These are phyloP conservation scores for Pachyrhizus erosus DNA, from an alignment of 306 rosid genomes.

Conservation along the genomic window DNA sequence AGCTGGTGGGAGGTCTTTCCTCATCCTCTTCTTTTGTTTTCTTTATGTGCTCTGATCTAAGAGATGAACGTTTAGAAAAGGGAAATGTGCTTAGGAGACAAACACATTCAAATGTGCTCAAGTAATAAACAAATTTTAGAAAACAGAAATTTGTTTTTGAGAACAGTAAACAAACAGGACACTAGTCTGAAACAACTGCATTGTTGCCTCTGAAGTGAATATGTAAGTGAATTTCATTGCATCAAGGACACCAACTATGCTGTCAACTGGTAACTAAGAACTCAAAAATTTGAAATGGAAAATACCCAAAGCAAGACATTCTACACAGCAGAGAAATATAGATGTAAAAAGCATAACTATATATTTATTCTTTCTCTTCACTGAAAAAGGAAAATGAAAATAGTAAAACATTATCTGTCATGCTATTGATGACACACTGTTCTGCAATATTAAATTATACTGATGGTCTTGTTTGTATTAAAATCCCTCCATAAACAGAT, in stretches of 20 bases:
- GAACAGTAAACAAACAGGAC: neutral
- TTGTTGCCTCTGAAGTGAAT: neutral
- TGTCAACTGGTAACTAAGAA: neutral
- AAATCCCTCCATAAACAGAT: neutral
- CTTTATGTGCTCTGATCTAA: neutral
- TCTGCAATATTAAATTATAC: conserved; percentile 11
- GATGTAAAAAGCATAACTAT: conserved; percentile 3
- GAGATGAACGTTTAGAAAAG: neutral
- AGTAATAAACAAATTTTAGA: too few relatives aligned
- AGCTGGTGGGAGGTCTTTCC: neutral
- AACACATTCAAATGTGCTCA: neutral
- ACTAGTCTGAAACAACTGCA: neutral
- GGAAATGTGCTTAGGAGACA: neutral
- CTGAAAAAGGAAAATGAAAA: neutral
- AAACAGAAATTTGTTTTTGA: neutral
- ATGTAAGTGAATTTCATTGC: neutral
- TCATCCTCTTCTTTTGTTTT: neutral
- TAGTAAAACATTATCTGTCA: neutral
- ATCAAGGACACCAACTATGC: neutral
- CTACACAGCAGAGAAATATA: neutral
- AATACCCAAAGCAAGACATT: neutral
- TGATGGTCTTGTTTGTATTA: neutral
- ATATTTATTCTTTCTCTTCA: neutral
- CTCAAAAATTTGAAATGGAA: neutral
- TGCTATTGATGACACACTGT: neutral